A percentile compares a stretch with the other conserved stretches of the same genome.
phyloP scores from a whole-genome alignment of 1,284 basidiomycete genomes.

The Papiliotrema flavescens region DNA sequence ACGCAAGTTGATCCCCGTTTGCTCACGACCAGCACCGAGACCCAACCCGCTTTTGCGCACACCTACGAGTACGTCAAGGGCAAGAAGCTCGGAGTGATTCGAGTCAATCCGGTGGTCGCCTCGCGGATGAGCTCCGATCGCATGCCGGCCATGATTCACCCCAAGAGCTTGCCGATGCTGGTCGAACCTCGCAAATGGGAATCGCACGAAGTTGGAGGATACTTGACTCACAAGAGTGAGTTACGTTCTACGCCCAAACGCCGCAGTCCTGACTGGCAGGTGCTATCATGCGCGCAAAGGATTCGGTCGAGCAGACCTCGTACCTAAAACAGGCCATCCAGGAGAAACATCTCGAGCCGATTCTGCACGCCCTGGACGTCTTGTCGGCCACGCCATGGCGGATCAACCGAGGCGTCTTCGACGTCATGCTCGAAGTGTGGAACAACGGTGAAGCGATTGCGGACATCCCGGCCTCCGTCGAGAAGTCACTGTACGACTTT shows the following conservation, averaged over 20 bases:
- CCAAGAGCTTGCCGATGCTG: constrained; percentile 94
- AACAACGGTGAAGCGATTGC: constrained; percentile 71
- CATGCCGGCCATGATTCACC: constrained; percentile 74
- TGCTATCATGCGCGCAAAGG: constrained; percentile 86
- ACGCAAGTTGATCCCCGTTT: constrained; percentile 4
- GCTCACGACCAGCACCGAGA: constrained; percentile 58
- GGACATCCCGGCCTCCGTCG: constrained; percentile 67
- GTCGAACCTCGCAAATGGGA: constrained; percentile 88
- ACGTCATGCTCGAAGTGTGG: constrained; percentile 74
- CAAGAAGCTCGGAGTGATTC: constrained; percentile 85
- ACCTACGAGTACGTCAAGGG: constrained; percentile 91
- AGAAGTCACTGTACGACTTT: constrained; percentile 29
- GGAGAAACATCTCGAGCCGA: constrained; percentile 73
- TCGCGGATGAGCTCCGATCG: constrained; percentile 75
- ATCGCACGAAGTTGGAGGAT: constrained; percentile 74
- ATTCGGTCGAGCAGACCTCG: constrained; percentile 77
- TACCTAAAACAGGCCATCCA: constrained; percentile 76
- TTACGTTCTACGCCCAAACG: constrained; percentile 9
- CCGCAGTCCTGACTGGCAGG: constrained; percentile 50
- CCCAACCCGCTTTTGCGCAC: constrained; percentile 88
- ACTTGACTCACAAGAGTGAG: constrained; percentile 71
- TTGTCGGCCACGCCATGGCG: constrained; percentile 88
- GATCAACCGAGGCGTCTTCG: constrained; percentile 74
- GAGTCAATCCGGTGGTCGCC: constrained; percentile 76
- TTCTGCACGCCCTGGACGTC: constrained; percentile 86